phyloP scores from a whole-genome alignment of 495 filamentous ascomycete genomes.

The Amphirosellinia nigrospora region DNA sequence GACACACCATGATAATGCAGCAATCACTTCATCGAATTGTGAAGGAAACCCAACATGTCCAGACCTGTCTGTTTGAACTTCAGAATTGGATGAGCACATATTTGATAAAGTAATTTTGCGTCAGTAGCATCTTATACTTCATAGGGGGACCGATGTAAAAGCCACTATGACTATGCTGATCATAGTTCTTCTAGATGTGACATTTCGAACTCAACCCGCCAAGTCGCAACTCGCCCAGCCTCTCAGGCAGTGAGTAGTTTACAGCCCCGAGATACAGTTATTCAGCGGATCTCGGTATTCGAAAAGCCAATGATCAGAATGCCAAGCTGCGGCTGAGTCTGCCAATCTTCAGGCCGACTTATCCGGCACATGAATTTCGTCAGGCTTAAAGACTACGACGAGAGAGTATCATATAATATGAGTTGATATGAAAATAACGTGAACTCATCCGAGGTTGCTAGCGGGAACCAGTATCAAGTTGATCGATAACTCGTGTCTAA shows the following conservation, averaged over 20 bases:
- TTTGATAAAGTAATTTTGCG: too few species aligned
- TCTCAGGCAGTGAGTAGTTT: neutral
- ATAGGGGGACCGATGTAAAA: neutral
- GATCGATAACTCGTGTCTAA: neutral
- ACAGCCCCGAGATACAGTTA: neutral
- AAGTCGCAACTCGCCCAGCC: neutral
- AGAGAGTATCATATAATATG: neutral
- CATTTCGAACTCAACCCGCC: neutral
- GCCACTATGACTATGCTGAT: neutral
- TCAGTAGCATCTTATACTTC: too few species aligned
- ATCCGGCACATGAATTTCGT: neutral
- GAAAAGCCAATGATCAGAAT: constrained; percentile 6
- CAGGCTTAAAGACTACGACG: neutral
- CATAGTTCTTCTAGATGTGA: neutral
- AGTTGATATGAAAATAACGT: neutral
- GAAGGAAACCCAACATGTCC: too few species aligned
- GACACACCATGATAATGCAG: too few species aligned
- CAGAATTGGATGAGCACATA: too few species aligned
- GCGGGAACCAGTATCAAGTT: neutral
- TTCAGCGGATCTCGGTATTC: constrained; percentile 11
- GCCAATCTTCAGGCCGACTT: neutral
- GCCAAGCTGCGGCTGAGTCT: constrained; percentile 23
- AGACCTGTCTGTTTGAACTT: too few species aligned
- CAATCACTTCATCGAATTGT: too few species aligned
- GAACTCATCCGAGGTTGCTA: neutral